These are phyloP conservation scores for Cytospora chrysosperma DNA, from an alignment of 2,329 filamentous ascomycete genomes.

Conservation along the genomic window DNA sequence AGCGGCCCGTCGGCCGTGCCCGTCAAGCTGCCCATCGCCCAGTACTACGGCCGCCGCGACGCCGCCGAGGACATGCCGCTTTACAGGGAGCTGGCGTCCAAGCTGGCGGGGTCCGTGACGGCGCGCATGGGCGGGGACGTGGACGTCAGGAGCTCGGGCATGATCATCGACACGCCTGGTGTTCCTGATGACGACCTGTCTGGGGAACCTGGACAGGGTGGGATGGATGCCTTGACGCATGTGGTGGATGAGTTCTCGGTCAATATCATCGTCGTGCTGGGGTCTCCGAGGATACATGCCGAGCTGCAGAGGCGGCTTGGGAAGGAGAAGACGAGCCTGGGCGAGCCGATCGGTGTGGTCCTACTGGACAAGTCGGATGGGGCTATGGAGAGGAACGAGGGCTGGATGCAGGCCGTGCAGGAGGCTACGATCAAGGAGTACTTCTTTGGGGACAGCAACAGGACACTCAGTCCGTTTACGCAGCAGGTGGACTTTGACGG, in stretches of 20 bases:
- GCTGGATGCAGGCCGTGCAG: slow-evolving; percentile 70
- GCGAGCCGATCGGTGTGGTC: slow-evolving; percentile 72
- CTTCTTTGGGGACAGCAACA: slow-evolving; percentile 81
- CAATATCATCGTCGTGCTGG: slow-evolving; percentile 79
- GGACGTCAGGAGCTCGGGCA: slow-evolving; percentile 68
- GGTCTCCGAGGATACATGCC: slow-evolving; percentile 72
- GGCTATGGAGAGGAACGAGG: slow-evolving; percentile 71
- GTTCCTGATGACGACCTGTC: slow-evolving; percentile 65
- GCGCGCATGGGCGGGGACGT: slow-evolving; percentile 75
- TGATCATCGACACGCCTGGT: slow-evolving; percentile 83
- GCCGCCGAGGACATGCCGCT: slow-evolving; percentile 71
- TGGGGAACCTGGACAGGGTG: slow-evolving; percentile 49
- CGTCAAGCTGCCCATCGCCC: slow-evolving; percentile 88
- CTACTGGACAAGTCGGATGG: slow-evolving; percentile 83
- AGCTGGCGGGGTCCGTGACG: slow-evolving; percentile 75
- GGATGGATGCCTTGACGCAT: slow-evolving; percentile 77
- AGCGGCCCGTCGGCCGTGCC: slow-evolving; percentile 85
- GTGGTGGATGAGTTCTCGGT: slow-evolving; percentile 66
- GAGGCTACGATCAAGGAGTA: slow-evolving; percentile 85
- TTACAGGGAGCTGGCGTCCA: slow-evolving; percentile 72
- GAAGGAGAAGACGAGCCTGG: slow-evolving; percentile 51
- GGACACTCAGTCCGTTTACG: slow-evolving; percentile 81
- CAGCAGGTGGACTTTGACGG: slow-evolving; percentile 78
- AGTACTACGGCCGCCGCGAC: slow-evolving; percentile 76
- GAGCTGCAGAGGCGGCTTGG: slow-evolving; percentile 72